A percentile compares a stretch with the other conserved stretches of the same genome.
phyloP scores from a whole-genome alignment of 768 basidiomycete species.

The Kwoniella europaea region DNA sequence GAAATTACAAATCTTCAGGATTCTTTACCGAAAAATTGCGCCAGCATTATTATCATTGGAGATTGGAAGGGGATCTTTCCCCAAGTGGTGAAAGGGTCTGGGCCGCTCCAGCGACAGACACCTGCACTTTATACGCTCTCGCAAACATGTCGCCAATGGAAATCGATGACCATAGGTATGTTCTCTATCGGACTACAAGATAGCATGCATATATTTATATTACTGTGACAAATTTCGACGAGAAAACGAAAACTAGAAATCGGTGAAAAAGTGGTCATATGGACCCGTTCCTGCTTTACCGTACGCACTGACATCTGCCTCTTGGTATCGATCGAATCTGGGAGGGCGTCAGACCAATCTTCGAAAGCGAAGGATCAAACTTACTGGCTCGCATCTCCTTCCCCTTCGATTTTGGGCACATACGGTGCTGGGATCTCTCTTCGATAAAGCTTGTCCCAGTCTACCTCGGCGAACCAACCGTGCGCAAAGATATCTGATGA shows the following conservation, averaged over 20 bases:
- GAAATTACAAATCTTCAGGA: not conserved
- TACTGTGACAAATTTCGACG: not conserved
- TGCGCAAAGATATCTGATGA: conserved; percentile 59
- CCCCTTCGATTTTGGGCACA: conserved; percentile 84
- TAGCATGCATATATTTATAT: conserved; percentile 2
- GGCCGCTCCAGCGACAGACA: not conserved
- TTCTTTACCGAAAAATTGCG: not conserved
- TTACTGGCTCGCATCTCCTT: conserved; percentile 85
- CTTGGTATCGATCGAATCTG: conserved; percentile 61
- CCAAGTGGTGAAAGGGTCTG: conserved; percentile 3
- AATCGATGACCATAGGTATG: too few relatives aligned
- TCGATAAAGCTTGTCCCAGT: conserved; percentile 78
- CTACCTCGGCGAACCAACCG: conserved; percentile 81
- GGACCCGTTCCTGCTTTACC: conserved; percentile 59
- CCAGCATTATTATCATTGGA: not conserved
- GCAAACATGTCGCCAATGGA: not conserved
- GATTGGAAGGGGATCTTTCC: not conserved
- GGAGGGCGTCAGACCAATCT: not conserved
- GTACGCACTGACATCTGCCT: conserved; percentile 60
- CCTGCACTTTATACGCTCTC: not conserved
- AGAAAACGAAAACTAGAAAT: conserved; percentile 62
- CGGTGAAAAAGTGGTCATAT: conserved; percentile 72
- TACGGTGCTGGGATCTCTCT: conserved; percentile 96
- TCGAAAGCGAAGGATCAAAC: conserved; percentile 21
- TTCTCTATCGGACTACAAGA: not conserved